Evolutionary conservation across 2,329 filamentous ascomycete genomes (phyloP), one percentile per base, ranked within the genome.

Genomic region (Dothiorella sarmentorum): DNA sequence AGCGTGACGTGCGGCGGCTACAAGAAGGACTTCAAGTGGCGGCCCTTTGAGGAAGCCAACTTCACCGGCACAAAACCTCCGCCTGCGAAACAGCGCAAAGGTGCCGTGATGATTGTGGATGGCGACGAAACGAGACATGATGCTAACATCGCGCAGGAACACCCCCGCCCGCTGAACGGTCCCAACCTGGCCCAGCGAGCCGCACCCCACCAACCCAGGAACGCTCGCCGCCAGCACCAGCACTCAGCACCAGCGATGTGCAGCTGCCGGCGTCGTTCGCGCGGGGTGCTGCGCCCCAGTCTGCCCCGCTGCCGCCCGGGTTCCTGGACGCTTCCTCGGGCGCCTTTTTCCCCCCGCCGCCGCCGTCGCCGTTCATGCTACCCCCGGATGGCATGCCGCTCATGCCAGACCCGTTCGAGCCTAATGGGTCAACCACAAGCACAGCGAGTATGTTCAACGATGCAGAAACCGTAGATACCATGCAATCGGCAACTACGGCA

Each of bases 21-120:
- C 73, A 87, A 85, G 71, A 90, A 88, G 69, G 84, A 88, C 69
- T 89, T 88, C 75, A 89, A 89, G 77, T 90, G 87, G 87, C 78
- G 85, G 55, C 81, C 85, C 0, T 88, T 88, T 64, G 85, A 86
- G 66, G 85, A 89, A 63, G 79, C 82, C 45, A 84, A 75, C 57
- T 78, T 85, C 62, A 72, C 73, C 18, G 72, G 73, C 52, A n/a
- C 20, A 33, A 82, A 79, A 63, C 67, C 68, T 29, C 62, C 63
- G 37, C 56, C 56, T n/a, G 57, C 38, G 29, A 59, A 59, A 38
- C 57, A 37, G 22, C 27, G 38, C 18, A 59, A 59, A 49, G 57
- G 57, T 59, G 33, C 35, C 22, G 49, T 53, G 24, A 38, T 24
- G 45, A 22, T 37, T 11, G 13, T 27, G n/a, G 37, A 22, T 7